Conservation (phyloP, 2,329 filamentous ascomycete genomes). For the Rutstroemia sydowiana region DNA sequence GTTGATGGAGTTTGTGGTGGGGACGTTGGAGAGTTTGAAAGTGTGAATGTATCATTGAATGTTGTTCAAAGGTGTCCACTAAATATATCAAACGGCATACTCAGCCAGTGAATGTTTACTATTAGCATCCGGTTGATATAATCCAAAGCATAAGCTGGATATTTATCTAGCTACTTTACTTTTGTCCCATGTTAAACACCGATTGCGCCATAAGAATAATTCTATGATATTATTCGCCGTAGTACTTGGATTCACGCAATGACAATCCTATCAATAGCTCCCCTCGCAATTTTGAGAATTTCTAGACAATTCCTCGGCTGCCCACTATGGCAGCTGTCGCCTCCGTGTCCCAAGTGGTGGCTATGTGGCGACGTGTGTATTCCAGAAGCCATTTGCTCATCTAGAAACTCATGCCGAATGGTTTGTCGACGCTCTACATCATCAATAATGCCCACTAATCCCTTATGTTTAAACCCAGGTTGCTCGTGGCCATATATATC, state of each 20-base stretch:
- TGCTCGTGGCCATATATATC: constrained; percentile 48
- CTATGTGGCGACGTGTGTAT: constrained; percentile 6
- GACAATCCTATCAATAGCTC: constrained; percentile 46
- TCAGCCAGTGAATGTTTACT: no score
- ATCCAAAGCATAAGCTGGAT: no score
- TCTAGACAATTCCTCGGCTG: constrained; percentile 39
- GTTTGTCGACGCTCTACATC: constrained; percentile 45
- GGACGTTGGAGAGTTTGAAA: constrained; percentile 33
- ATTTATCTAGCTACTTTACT: no score
- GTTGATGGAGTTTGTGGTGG: constrained; percentile 38
- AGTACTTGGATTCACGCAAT: no score
- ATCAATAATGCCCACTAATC: constrained; percentile 47
- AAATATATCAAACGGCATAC: no score
- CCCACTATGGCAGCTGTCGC: constrained; percentile 17
- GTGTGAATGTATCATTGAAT: not conserved
- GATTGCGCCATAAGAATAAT: no score
- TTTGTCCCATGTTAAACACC: no score
- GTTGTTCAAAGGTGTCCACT: no score
- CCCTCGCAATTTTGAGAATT: constrained; percentile 47
- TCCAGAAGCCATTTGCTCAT: constrained; percentile 39
- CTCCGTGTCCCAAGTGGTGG: constrained; percentile 17
- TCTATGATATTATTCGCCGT: no score
- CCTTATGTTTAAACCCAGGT: constrained; percentile 33
- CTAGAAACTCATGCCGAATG: constrained; percentile 42
- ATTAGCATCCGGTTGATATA: no score